A percentile compares a stretch with the other conserved stretches of the same genome.
These are phyloP conservation scores for Termitomyces heimii DNA, from an alignment of 768 basidiomycete species.

Conservation along the genomic window DNA sequence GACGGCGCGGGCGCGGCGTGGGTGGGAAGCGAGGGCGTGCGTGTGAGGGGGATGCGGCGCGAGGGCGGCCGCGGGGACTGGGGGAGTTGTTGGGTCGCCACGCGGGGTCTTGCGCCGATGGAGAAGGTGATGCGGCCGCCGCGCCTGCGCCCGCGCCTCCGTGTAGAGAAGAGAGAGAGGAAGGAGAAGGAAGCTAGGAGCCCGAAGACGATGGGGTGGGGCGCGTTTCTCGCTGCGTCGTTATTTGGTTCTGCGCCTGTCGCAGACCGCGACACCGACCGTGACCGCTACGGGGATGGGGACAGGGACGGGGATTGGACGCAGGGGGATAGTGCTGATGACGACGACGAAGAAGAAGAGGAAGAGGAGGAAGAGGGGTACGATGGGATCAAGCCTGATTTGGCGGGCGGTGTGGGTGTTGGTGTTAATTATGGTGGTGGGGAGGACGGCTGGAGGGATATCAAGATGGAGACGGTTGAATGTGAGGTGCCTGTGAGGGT, in stretches of 20 bases:
- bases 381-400: slow-evolving; percentile 43
- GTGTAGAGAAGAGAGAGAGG: slow-evolving; percentile 6
- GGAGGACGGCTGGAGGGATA: slow-evolving; percentile 62
- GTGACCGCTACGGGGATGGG: too few relatives aligned
- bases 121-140: slow-evolving; percentile 35
- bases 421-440: slow-evolving; percentile 45
- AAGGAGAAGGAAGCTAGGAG: slow-evolving; percentile 12
- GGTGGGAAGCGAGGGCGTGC: slow-evolving; percentile 42
- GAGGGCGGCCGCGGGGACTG: slow-evolving; percentile 65
- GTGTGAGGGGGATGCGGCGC: slow-evolving; percentile 45
- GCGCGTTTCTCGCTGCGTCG: slow-evolving; percentile 30
- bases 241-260: too few relatives aligned
- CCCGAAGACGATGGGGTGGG: slow-evolving; percentile 29
- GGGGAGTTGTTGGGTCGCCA: slow-evolving; percentile 64
- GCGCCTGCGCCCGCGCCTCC: not conserved
- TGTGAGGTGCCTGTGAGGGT: slow-evolving; percentile 89
- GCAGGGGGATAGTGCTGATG: too few relatives aligned
- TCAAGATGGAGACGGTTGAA: slow-evolving; percentile 83
- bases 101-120: slow-evolving; percentile 50
- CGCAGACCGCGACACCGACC: too few relatives aligned
- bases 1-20: slow-evolving; percentile 31
- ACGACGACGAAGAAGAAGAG: slow-evolving; percentile 52
- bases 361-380: slow-evolving; percentile 38
- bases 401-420: slow-evolving; percentile 44
- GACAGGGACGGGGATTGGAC: too few relatives aligned